Evolutionary conservation across 202 grass and related monocot genomes (phyloP).

Genomic region (Cymbopogon flexuosus): DNA sequence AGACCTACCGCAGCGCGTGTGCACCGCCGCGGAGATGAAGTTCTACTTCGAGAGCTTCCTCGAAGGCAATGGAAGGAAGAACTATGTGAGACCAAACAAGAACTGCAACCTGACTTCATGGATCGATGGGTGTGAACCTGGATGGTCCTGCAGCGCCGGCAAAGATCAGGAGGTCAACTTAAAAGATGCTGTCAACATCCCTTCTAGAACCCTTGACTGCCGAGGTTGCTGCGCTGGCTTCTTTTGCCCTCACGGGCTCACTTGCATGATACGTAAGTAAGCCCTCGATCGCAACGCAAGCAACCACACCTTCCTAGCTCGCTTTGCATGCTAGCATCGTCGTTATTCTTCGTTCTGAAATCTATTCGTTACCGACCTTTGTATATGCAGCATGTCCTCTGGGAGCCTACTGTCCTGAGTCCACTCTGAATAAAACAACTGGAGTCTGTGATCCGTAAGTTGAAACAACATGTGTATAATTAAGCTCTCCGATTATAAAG

Average conservation of each 20-base stretch:
- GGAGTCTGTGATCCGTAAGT: slow-evolving; percentile 92
- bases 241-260: slow-evolving; percentile 88
- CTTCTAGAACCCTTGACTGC: slow-evolving; percentile 50
- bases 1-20: slow-evolving; percentile 66
- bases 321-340: not conserved
- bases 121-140: slow-evolving; percentile 77
- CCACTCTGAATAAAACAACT: slow-evolving; percentile 62
- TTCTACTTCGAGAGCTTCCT: slow-evolving; percentile 85
- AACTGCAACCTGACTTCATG: slow-evolving; percentile 91
- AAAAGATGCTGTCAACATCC: slow-evolving; percentile 50
- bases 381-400: slow-evolving; percentile 64
- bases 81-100: slow-evolving; percentile 76
- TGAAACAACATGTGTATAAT: not conserved
- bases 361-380: not conserved
- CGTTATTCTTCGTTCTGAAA: not conserved
- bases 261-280: slow-evolving; percentile 95
- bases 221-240: slow-evolving; percentile 73
- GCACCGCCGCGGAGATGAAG: slow-evolving; percentile 77
- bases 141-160: slow-evolving; percentile 62
- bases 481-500: no score
- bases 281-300: not conserved
- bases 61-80: slow-evolving; percentile 48
- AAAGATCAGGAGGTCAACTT: slow-evolving; percentile 40
- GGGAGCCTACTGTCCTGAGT: slow-evolving; percentile 69
- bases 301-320: not conserved